Evolutionary conservation across 2,329 filamentous ascomycete species (phyloP).

Genomic region (Curvularia sp.): DNA sequence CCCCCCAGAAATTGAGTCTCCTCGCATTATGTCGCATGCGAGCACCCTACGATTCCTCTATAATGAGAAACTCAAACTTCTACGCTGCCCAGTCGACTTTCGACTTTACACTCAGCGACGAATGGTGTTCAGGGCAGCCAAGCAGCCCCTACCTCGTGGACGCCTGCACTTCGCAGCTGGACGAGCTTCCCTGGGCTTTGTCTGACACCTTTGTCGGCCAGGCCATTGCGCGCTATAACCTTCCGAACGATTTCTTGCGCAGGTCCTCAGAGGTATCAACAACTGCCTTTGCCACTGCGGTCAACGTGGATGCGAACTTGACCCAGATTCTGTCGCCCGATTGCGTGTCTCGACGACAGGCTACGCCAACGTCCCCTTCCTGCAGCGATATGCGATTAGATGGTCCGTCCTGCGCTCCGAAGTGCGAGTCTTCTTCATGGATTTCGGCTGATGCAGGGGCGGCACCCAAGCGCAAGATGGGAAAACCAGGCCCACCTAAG

Average conservation of each 20-base stretch:
- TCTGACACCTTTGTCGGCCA: not conserved
- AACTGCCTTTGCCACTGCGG: not conserved
- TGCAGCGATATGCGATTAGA: not conserved
- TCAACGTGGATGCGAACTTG: not conserved
- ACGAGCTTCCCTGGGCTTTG: not conserved
- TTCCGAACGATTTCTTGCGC: not conserved
- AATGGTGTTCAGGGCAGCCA: not conserved
- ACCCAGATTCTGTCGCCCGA: not conserved
- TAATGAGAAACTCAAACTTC: not conserved
- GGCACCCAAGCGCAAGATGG: too few species aligned
- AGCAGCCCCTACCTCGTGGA: not conserved
- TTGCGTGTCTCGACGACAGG: not conserved
- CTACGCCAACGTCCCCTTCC: not conserved
- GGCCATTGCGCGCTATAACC: not conserved
- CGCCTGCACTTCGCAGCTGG: not conserved
- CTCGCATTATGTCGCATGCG: not conserved
- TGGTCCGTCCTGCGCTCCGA: not conserved
- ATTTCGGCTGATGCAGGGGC: too few species aligned
- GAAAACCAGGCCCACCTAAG: too few species aligned
- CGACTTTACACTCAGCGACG: not conserved
- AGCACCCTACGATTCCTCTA: not conserved
- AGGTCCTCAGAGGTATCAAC: not conserved
- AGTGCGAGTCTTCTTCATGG: not conserved
- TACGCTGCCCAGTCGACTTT: not conserved
- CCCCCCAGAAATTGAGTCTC: not conserved